These are phyloP conservation scores for Kalmanozyma brasiliensis DNA, from an alignment of 1,284 basidiomycete genomes.

Conservation along the genomic window DNA sequence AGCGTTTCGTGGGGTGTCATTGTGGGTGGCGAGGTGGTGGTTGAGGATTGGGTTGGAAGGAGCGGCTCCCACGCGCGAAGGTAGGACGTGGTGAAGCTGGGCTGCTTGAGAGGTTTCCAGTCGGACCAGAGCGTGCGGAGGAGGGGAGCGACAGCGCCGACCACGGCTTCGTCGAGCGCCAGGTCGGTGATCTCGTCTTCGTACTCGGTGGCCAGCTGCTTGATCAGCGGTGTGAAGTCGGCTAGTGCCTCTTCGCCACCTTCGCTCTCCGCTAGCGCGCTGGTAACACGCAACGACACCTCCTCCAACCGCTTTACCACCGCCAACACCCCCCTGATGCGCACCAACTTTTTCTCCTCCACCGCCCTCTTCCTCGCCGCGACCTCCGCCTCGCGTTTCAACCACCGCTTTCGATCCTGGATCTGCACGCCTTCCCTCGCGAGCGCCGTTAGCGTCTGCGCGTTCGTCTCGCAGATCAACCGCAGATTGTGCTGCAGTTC, in stretches of 20 bases:
- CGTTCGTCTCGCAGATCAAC: conserved; percentile 83
- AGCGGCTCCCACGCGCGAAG: conserved; percentile 79
- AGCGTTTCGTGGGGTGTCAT: conserved; percentile 97
- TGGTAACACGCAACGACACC: conserved; percentile 2
- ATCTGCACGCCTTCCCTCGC: conserved; percentile 87
- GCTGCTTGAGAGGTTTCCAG: conserved; percentile 81
- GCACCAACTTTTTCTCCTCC: conserved; percentile 70
- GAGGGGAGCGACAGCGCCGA: conserved; percentile 85
- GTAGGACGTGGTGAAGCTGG: conserved; percentile 71
- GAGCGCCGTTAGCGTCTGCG: conserved; percentile 83
- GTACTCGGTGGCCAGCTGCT: conserved; percentile 17
- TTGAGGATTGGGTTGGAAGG: conserved; percentile 71
- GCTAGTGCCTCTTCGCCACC: conserved; percentile 11
- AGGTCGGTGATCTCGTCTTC: conserved; percentile 24
- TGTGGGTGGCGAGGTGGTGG: conserved; percentile 23
- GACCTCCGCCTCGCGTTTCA: conserved; percentile 75
- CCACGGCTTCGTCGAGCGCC: conserved; percentile 81
- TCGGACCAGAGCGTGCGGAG: conserved; percentile 75
- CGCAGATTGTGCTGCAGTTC: conserved; percentile 95
- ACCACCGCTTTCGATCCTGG: conserved; percentile 80
- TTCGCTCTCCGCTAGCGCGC: too few relatives aligned
- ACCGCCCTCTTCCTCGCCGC: conserved; percentile 74
- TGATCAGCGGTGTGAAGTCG: conserved; percentile 26
- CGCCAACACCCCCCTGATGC: conserved; percentile 44
- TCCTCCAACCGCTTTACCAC: conserved; percentile 41